Base-by-base conservation (phyloP, 768 basidiomycete species). In the Gloeophyllum trabeum region DNA sequence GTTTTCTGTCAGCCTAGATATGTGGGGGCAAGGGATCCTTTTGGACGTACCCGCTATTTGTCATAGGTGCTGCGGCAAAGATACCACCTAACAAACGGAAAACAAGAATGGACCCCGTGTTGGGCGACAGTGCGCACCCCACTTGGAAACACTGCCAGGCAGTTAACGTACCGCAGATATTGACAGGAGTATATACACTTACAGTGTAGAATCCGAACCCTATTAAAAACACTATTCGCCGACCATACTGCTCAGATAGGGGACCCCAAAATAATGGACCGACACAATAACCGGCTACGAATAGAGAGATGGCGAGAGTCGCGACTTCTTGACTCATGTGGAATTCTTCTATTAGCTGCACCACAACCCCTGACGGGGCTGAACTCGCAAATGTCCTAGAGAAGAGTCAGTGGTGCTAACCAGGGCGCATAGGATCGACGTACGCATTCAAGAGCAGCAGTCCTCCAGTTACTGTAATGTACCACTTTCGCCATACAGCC, bases 81-180 rank as follows among this genome's bases (percentile, higher is more conserved):
- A 64, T 62, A 10, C 85, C 84, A 1, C 75, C 72, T n/a, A 86
- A 54, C 54, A 86, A 80, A 18, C 86, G 73, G 49, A 82, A 75
- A 14, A 81, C 51, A 10, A 89, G 64, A n/a, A 88, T 55, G 3
- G 78, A 71, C 5, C 64, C 67, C 1, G 75, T 74, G 56, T 82
- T 85, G 28, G 64, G 59, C 0, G 79, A 63, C 3, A 83, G 61
- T 0, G 83, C 81, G 28, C 69, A 69, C 22, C 72, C 84, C 21
- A 81, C 54, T 62, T 78, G 76, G 52, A 82, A 82, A 30, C 64
- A 59, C 75, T 76, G 30, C 12, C 21, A 34, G 42, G 7, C 41
- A 44, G 34, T 44, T 28, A 40, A 30, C 35, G 30, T 22, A 36
- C 16, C 32, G 22, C 12, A 18, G n/a, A n/a, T n/a, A 30, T 13